These are phyloP conservation scores for Scytalidium sp. DNA, from an alignment of 2,329 filamentous ascomycete species.

Conservation along the genomic window DNA sequence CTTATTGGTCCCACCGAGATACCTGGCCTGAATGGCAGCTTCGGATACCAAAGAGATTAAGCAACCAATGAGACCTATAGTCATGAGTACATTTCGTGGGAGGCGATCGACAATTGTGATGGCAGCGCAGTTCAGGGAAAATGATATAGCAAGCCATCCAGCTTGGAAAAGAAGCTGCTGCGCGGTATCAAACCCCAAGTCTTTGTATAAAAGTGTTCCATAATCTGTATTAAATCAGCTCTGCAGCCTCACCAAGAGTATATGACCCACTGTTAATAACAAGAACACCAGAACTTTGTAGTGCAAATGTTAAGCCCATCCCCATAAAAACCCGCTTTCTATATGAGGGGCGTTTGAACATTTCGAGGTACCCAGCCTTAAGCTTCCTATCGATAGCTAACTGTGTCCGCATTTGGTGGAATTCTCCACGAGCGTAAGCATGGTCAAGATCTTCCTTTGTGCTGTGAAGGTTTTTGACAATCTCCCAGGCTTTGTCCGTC, in stretches of 20 bases:
- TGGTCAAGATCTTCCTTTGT: background rate
- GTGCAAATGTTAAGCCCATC: background rate
- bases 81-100: slow-evolving; percentile 1
- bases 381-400: slow-evolving; percentile 3
- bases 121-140: slow-evolving; percentile 1
- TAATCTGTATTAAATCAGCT: background rate
- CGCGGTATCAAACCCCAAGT: background rate
- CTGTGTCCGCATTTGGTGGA: slow-evolving; percentile 11
- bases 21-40: slow-evolving; percentile 5
- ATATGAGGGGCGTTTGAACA: slow-evolving; percentile 5
- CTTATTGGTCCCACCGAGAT: background rate
- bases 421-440: slow-evolving; percentile 3
- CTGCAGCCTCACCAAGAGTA: background rate
- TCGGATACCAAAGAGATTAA: background rate
- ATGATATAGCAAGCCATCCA: background rate
- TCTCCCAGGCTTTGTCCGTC: background rate
- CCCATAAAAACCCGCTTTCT: slow-evolving; percentile 2
- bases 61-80: slow-evolving; percentile 4
- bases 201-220: slow-evolving; percentile 5
- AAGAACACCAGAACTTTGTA: slow-evolving; percentile 2
- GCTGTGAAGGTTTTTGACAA: background rate
- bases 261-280: slow-evolving; percentile 5
- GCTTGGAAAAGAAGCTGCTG: background rate
- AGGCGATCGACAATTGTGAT: slow-evolving; percentile 4
- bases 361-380: background rate